These are phyloP conservation scores for Axilococcus clingmanii DNA, from an alignment of 139 green algal species.

Conservation along the genomic window DNA sequence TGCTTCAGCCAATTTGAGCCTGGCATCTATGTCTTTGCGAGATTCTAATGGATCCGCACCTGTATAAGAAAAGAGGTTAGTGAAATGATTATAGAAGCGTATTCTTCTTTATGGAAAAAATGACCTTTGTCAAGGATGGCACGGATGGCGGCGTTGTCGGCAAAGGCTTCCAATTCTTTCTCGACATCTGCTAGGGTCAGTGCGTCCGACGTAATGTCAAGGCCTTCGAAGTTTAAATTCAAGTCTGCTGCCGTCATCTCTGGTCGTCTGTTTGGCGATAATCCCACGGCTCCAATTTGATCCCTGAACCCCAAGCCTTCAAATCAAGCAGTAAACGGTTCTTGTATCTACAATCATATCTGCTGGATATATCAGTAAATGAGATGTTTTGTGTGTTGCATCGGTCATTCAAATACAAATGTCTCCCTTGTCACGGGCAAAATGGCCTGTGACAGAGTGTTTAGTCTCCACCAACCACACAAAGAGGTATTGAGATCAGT, in stretches of 20 bases:
- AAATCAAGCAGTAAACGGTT: too few relatives aligned
- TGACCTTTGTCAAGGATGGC: constrained; percentile 69
- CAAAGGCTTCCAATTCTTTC: constrained; percentile 60
- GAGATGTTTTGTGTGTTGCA: too few relatives aligned
- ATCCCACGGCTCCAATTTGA: too few relatives aligned
- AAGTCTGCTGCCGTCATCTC: neutral
- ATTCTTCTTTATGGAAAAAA: neutral
- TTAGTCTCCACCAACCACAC: too few relatives aligned
- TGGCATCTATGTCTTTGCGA: constrained; percentile 67
- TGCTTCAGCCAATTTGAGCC: constrained; percentile 74
- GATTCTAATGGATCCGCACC: constrained; percentile 59
- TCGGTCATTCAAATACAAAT: too few relatives aligned
- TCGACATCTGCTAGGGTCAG: constrained; percentile 42
- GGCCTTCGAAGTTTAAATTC: constrained; percentile 14
- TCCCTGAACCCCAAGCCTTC: too few relatives aligned
- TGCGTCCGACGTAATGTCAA: constrained; percentile 30
- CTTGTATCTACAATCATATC: too few relatives aligned
- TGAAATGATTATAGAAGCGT: neutral
- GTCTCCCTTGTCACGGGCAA: too few relatives aligned
- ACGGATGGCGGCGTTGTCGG: constrained; percentile 64
- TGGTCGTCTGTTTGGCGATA: too few relatives aligned
- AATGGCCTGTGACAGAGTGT: too few relatives aligned
- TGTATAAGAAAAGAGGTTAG: neutral
- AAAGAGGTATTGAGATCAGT: too few relatives aligned
- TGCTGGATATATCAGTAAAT: too few relatives aligned